These are phyloP conservation scores for Ceratocystis harringtonii DNA, from an alignment of 2,329 filamentous ascomycete species.

Conservation along the genomic window DNA sequence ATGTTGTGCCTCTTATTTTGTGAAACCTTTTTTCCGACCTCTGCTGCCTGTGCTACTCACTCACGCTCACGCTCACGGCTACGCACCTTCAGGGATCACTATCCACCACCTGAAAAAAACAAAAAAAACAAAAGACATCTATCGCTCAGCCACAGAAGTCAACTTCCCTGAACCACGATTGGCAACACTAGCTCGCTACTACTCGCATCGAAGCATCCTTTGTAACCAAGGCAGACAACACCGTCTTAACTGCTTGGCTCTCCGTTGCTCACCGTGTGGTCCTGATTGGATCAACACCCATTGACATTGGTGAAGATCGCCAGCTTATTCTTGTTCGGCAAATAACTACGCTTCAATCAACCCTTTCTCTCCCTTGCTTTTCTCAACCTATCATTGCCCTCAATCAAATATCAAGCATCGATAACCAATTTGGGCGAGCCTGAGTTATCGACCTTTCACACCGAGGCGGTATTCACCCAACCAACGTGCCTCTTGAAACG, in stretches of 20 bases:
- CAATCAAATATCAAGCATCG: background rate
- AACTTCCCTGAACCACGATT: background rate
- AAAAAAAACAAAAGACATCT: background rate
- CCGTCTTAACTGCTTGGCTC: background rate
- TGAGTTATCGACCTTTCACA: background rate
- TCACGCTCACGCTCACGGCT: background rate
- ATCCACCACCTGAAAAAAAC: background rate
- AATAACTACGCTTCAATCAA: too few relatives aligned
- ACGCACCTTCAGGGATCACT: background rate
- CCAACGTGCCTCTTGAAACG: background rate
- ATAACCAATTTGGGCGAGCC: background rate
- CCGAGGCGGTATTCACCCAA: background rate
- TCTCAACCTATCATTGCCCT: background rate
- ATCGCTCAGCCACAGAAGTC: conserved; percentile 1
- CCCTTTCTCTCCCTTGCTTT: too few relatives aligned
- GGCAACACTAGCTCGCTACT: background rate
- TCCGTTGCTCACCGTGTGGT: too few relatives aligned
- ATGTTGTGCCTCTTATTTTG: background rate
- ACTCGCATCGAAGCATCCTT: background rate
- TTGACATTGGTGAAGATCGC: too few relatives aligned
- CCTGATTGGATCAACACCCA: too few relatives aligned
- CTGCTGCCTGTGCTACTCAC: background rate
- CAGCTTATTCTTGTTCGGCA: too few relatives aligned
- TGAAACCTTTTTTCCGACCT: background rate
- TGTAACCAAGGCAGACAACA: background rate